Conservation (phyloP, 73 alveolate species). For the Symbiodinium pilosum region DNA sequence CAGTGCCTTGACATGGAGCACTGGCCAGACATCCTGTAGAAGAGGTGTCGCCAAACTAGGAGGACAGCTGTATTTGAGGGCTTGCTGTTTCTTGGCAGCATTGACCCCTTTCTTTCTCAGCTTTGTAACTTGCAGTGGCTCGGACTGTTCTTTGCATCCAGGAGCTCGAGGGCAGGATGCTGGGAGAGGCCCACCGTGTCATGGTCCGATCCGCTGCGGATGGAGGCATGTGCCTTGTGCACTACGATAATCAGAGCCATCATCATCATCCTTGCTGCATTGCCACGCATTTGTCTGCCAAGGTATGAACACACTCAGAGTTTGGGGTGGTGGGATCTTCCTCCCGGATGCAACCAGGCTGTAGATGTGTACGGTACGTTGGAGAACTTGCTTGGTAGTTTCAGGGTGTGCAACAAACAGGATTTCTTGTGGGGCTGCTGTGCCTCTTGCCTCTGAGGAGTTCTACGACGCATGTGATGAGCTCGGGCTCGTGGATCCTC, state of each 20-base stretch:
- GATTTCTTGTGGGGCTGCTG: not conserved
- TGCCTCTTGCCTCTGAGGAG: not conserved
- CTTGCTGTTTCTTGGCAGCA: no score
- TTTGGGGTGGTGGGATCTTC: conserved; percentile 98
- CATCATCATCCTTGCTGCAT: no score
- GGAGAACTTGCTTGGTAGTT: no score
- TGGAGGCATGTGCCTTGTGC: conserved; percentile 26
- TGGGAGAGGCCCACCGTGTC: conserved; percentile 49
- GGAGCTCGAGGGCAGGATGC: conserved; percentile 52
- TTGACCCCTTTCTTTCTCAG: no score
- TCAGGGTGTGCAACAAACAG: not conserved
- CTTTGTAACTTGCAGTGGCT: no score
- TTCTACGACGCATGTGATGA: conserved; percentile 98
- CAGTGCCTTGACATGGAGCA: no score
- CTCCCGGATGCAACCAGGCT: conserved; percentile 95
- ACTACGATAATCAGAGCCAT: no score
- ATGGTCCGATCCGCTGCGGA: conserved; percentile 52
- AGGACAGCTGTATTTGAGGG: no score
- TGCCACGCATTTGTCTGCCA: conserved; percentile 95
- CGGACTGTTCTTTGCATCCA: not conserved
- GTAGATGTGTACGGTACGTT: no score
- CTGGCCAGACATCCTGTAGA: no score
- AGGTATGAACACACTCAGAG: conserved; percentile 97
- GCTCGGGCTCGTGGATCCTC: conserved; percentile 96
- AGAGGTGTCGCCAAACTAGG: no score